A percentile compares a stretch with the other conserved stretches of the same genome.
phyloP scores from a whole-genome alignment of 495 filamentous ascomycete genomes.

The Neurospora sp. region DNA sequence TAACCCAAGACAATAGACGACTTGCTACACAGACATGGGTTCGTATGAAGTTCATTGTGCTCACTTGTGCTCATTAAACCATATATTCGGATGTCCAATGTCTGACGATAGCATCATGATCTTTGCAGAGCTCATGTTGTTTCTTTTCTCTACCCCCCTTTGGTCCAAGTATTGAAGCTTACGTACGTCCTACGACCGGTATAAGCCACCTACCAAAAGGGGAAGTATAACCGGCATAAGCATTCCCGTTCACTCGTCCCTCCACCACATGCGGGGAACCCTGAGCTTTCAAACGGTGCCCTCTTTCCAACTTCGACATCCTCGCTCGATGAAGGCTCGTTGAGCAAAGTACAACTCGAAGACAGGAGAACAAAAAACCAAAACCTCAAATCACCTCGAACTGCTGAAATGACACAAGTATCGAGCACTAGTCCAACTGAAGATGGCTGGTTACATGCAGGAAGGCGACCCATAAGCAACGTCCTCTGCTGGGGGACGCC shows the following conservation, averaged over 20 bases:
- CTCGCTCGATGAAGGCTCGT: neutral
- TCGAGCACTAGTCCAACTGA: neutral
- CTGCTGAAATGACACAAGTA: neutral
- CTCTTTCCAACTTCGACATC: neutral
- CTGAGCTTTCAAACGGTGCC: neutral
- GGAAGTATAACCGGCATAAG: neutral
- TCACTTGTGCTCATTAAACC: neutral
- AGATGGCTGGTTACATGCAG: neutral
- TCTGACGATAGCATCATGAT: neutral
- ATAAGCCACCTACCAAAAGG: neutral
- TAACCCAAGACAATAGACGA: neutral
- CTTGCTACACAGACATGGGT: neutral
- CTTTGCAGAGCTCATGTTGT: neutral
- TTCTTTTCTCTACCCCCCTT: neutral
- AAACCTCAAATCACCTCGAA: neutral
- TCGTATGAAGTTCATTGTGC: neutral
- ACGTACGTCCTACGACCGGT: neutral
- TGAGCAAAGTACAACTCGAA: neutral
- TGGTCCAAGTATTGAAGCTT: neutral
- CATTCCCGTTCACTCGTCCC: neutral
- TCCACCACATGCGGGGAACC: neutral
- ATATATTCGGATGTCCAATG: neutral
- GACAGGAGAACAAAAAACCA: neutral
- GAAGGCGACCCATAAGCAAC: neutral
- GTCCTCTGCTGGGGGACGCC: neutral